Percentiles rank a stretch among this genome's conserved stretches.
These are phyloP conservation scores for Cucurbitaria berberidis DNA, from an alignment of 2,329 filamentous ascomycete genomes.

Conservation along the genomic window DNA sequence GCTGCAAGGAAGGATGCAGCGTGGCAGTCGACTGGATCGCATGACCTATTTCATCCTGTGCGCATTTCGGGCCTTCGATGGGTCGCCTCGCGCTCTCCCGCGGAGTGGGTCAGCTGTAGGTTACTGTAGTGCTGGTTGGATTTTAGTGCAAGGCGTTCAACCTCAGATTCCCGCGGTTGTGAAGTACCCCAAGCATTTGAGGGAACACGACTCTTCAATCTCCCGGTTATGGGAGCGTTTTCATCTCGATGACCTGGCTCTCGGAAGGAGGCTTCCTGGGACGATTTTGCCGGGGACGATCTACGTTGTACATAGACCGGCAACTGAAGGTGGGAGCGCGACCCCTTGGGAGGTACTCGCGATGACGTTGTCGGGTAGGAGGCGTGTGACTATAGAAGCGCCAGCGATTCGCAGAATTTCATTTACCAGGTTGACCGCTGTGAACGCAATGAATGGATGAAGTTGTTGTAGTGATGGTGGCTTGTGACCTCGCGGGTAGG, in stretches of 20 bases:
- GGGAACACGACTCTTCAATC: slow-evolving; percentile 1
- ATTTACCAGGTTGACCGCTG: slow-evolving; percentile 20
- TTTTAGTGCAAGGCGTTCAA: background rate
- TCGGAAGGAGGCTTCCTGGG: background rate
- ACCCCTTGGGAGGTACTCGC: background rate
- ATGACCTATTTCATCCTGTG: slow-evolving; percentile 10
- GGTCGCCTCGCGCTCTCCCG: background rate
- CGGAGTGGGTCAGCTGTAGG: background rate
- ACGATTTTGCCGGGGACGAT: background rate
- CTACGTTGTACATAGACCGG: background rate
- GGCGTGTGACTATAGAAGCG: slow-evolving; percentile 9
- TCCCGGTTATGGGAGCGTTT: slow-evolving; percentile 1
- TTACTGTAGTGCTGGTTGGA: background rate
- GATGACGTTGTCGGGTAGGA: slow-evolving; percentile 11
- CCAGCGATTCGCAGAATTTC: slow-evolving; percentile 1
- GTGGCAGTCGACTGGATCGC: slow-evolving; percentile 14
- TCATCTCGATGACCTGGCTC: slow-evolving; percentile 1
- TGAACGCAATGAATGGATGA: slow-evolving; percentile 10
- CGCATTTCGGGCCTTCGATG: slow-evolving; percentile 3
- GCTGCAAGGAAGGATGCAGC: slow-evolving; percentile 15
- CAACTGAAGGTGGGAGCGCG: background rate
- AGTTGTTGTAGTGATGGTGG: slow-evolving; percentile 13
- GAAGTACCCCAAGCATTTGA: background rate
- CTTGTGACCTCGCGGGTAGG: slow-evolving; percentile 28
- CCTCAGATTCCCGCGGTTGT: slow-evolving; percentile 2